Evolutionary conservation across 148 eudicot genomes (phyloP), one percentile per base, ranked within the genome.

Genomic region (Heliosperma pusillum): DNA sequence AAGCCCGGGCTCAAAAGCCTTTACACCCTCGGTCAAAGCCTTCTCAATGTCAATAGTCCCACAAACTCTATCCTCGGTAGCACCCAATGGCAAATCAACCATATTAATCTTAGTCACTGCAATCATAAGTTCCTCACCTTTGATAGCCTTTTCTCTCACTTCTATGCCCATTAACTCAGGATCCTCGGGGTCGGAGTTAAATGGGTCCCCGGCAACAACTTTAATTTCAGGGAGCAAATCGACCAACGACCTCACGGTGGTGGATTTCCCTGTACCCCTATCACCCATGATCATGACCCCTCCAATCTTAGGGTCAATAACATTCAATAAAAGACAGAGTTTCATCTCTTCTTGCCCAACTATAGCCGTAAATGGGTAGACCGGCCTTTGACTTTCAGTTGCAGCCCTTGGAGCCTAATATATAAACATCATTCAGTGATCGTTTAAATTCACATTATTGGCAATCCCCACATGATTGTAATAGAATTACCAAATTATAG

Each of bases 261-360:
- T 95, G 52, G 98, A 94, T 80, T 94, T 93, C 29, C 98, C 98
- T 0, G 98, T 93, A 70, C 98, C 98, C 65, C 98, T 85, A 47
- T 94, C 98, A 56, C 97, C 98, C 98, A 94, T 94, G 69, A 94
- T 94, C 96, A 94, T 94, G 40, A 94, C 98, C 73, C 97, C 97
- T 36, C 98, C 98, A 61, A 91, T 94, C 79, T 94, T 94, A 64
- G 98, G 98, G 82, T 94, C 98, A 71, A 94, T 91, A 36, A 94
- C 98, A 80, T 95, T 95, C 50, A 95, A 74, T 56, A 92, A 61
- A 74, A 92, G 97, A 82, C 97, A 95, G 1, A 95, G 85, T 81
- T 95, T 95, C 98, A 95, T 95, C 86, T 95, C 98, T 70, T 90
- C 97, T 79, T 95, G 98, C 58, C 98, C 98, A 55, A 95, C 97